Percentiles rank a stretch among this genome's conserved stretches.
Evolutionary conservation across 495 filamentous ascomycete genomes (phyloP).

Genomic region (Hapsidospora chrysogenum): DNA sequence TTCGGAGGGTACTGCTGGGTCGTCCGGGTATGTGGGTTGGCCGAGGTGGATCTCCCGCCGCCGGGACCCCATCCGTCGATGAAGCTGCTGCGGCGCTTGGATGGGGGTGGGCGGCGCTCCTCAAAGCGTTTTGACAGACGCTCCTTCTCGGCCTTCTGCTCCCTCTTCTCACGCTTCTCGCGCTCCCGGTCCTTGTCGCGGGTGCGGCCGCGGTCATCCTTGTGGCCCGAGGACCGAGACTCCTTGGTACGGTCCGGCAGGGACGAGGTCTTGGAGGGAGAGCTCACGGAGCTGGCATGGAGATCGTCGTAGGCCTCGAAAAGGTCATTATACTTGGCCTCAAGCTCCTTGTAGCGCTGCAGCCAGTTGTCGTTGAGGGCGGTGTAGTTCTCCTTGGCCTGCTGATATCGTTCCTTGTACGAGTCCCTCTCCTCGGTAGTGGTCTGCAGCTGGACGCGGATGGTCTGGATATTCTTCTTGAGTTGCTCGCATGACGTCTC

Average conservation of each 20-base stretch:
- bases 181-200: constrained; percentile 10
- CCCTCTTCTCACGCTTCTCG: constrained; percentile 9
- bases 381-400: constrained; percentile 54
- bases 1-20: no score
- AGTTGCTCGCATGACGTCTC: constrained; percentile 6
- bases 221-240: constrained; percentile 10
- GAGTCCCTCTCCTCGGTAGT: constrained; percentile 52
- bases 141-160: constrained; percentile 5
- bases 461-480: constrained; percentile 28
- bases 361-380: constrained; percentile 75
- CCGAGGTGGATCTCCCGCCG: neutral
- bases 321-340: constrained; percentile 63
- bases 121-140: constrained; percentile 5
- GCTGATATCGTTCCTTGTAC: constrained; percentile 45
- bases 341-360: constrained; percentile 68
- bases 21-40: neutral
- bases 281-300: neutral
- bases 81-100: constrained; percentile 15
- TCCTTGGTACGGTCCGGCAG: constrained; percentile 1
- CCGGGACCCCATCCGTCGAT: constrained; percentile 16
- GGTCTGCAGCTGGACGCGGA: constrained; percentile 24
- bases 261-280: neutral
- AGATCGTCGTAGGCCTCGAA: constrained; percentile 37
- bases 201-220: constrained; percentile 11
- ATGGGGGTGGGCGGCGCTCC: constrained; percentile 11